These are phyloP conservation scores for Somion occarium DNA, from an alignment of 1,284 basidiomycete genomes.

Conservation along the genomic window DNA sequence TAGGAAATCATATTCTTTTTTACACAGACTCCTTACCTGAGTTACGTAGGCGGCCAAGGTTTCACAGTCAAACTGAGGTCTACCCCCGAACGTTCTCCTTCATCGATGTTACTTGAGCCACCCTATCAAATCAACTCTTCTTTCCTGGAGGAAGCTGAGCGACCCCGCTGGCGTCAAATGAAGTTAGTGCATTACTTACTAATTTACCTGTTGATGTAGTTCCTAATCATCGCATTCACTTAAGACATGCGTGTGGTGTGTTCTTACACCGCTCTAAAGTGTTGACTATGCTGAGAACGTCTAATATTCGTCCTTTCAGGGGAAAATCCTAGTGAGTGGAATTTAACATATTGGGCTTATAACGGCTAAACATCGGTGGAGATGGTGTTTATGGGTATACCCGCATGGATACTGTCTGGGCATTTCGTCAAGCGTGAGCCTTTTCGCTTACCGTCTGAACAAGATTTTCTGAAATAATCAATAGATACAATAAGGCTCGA, in stretches of 20 bases:
- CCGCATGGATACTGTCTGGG: constrained; percentile 43
- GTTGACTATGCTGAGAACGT: too few relatives aligned
- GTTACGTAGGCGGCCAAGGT: constrained; percentile 37
- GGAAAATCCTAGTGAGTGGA: constrained; percentile 30
- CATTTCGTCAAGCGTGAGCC: constrained; percentile 33
- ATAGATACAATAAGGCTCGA: constrained; percentile 64
- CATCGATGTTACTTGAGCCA: constrained; percentile 42
- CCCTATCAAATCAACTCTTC: constrained; percentile 35
- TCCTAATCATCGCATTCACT: not conserved
- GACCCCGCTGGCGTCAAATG: constrained; percentile 41
- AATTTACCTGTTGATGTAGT: constrained; percentile 4
- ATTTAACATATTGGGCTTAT: not conserved
- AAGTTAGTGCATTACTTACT: constrained; percentile 25
- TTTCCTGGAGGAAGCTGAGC: constrained; percentile 20
- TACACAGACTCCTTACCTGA: not conserved
- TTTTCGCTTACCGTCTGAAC: not conserved
- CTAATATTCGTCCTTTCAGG: constrained; percentile 16
- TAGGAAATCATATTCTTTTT: not conserved
- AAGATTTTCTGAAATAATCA: not conserved
- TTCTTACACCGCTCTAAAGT: not conserved
- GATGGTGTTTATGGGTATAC: constrained; percentile 31
- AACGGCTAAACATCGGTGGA: constrained; percentile 7
- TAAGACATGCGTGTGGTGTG: constrained; percentile 35
- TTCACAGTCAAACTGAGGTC: constrained; percentile 48
- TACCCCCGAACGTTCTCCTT: constrained; percentile 39